Evolutionary conservation across 1,284 basidiomycete species (phyloP).

Genomic region (Melampsora larici-populina): DNA sequence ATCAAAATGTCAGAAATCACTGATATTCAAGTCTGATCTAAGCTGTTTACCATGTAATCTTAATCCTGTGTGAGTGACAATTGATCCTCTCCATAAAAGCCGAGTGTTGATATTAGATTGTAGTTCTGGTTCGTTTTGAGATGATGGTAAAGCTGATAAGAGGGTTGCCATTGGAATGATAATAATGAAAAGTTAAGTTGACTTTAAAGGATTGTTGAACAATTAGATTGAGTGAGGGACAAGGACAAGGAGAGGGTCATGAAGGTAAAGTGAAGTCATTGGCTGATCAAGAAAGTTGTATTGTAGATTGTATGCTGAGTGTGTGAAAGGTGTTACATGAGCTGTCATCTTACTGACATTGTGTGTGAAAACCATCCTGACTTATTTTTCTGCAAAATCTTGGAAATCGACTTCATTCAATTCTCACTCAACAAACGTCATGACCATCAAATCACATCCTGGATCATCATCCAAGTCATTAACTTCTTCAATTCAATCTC

Average conservation of each 20-base stretch:
- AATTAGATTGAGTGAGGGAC: neutral
- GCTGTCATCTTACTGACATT: too few relatives aligned
- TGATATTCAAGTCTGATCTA: neutral
- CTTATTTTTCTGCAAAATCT: too few relatives aligned
- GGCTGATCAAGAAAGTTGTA: too few relatives aligned
- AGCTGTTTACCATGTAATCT: constrained; percentile 28
- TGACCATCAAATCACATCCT: neutral
- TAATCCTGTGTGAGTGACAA: constrained; percentile 22
- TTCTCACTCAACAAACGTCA: too few relatives aligned
- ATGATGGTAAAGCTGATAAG: constrained; percentile 5
- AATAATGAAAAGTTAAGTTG: too few relatives aligned
- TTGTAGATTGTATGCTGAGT: too few relatives aligned
- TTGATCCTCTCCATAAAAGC: constrained; percentile 37
- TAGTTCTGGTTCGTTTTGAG: neutral
- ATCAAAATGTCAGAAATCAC: neutral
- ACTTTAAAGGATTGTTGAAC: too few relatives aligned
- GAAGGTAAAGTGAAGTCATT: neutral
- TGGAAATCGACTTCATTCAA: too few relatives aligned
- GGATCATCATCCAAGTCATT: neutral
- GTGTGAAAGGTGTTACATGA: too few relatives aligned
- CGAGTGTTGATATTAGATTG: neutral
- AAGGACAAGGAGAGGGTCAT: neutral
- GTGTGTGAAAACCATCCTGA: too few relatives aligned
- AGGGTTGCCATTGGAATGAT: neutral
- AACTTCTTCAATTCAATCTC: neutral